A percentile compares a stretch with the other conserved stretches of the same genome.
Conservation (phyloP, 495 filamentous ascomycete species). For the Lepidopterella palustris region DNA sequence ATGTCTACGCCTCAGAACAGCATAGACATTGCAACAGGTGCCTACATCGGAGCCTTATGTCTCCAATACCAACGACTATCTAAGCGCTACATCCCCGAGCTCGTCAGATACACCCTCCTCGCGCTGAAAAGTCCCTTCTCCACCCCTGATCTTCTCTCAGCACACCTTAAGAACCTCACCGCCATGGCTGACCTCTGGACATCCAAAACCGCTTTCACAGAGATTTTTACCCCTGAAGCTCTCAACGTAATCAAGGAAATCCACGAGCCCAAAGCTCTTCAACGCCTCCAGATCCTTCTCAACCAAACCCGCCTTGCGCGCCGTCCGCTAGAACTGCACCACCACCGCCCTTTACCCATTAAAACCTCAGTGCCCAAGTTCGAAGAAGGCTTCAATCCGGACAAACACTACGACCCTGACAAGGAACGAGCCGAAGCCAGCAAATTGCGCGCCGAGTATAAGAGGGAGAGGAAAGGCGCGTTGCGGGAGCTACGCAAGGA, state of each 20-base stretch:
- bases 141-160: constrained; percentile 15
- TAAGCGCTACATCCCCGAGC: constrained; percentile 81
- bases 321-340: constrained; percentile 77
- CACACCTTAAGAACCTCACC: constrained; percentile 26
- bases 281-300: constrained; percentile 41
- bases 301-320: constrained; percentile 53
- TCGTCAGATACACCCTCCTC: constrained; percentile 73
- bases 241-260: constrained; percentile 5
- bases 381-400: constrained; percentile 88
- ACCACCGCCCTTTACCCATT: constrained; percentile 84
- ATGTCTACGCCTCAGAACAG: constrained; percentile 60
- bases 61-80: constrained; percentile 74
- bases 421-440: constrained; percentile 73
- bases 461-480: constrained; percentile 91
- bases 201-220: constrained; percentile 29
- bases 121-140: constrained; percentile 43
- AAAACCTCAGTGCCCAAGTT: constrained; percentile 88
- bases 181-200: constrained; percentile 32
- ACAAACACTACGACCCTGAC: constrained; percentile 93
- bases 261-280: constrained; percentile 27
- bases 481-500: constrained; percentile 93
- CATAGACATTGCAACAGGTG: constrained; percentile 61
- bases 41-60: constrained; percentile 69
- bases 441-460: constrained; percentile 81
- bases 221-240: constrained; percentile 29